phyloP scores from a whole-genome alignment of 169 alveolate genomes.

The Plasmodium gallinaceum region DNA sequence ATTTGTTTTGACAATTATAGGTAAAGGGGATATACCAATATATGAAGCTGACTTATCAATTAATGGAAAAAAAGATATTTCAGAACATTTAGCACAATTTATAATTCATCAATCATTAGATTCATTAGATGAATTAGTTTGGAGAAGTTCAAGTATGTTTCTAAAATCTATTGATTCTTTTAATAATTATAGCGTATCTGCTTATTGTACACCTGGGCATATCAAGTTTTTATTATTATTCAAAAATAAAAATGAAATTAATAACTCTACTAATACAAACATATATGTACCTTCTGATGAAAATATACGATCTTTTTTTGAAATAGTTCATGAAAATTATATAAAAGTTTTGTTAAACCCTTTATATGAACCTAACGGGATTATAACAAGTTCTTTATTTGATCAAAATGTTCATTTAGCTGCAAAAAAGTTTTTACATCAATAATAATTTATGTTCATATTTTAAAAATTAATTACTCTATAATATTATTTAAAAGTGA shows the following conservation, averaged over 20 bases:
- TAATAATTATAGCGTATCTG: slow-evolving; percentile 90
- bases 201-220: slow-evolving; percentile 91
- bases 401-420: slow-evolving; percentile 69
- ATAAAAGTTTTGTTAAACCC: slow-evolving; percentile 85
- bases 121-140: slow-evolving; percentile 89
- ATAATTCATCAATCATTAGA: slow-evolving; percentile 92
- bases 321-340: slow-evolving; percentile 89
- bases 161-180: slow-evolving; percentile 89
- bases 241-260: slow-evolving; percentile 74
- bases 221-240: slow-evolving; percentile 87
- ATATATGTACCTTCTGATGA: slow-evolving; percentile 87
- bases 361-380: slow-evolving; percentile 80
- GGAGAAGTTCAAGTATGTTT: slow-evolving; percentile 84
- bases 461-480: too few species aligned
- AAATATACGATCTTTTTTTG: slow-evolving; percentile 85
- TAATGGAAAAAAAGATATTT: slow-evolving; percentile 88
- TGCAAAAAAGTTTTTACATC: slow-evolving; percentile 43
- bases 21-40: slow-evolving; percentile 92
- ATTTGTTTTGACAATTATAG: slow-evolving; percentile 89
- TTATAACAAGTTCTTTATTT: slow-evolving; percentile 80
- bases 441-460: not conserved
- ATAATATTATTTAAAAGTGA: too few species aligned
- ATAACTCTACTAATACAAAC: slow-evolving; percentile 7
- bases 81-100: slow-evolving; percentile 91
- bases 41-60: slow-evolving; percentile 90